These are phyloP conservation scores for Colletotrichum filicis DNA, from an alignment of 2,329 filamentous ascomycete species.

Conservation along the genomic window DNA sequence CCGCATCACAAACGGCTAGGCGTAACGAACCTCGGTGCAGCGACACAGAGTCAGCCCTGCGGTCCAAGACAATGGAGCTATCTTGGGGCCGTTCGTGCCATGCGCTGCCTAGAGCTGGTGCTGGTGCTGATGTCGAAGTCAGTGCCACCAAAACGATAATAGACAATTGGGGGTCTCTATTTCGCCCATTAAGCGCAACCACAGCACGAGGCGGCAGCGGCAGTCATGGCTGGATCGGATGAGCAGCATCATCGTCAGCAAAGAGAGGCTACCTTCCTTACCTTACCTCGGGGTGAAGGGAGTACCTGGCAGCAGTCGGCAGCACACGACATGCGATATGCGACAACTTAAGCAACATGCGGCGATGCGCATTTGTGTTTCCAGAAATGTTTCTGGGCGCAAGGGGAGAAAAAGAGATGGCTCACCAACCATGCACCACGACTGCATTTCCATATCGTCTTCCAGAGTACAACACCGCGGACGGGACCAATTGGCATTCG, in stretches of 20 bases:
- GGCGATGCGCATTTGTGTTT: conserved; percentile 11
- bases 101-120: neutral
- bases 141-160: conserved; percentile 33
- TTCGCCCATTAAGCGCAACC: conserved; percentile 22
- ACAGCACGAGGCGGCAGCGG: conserved; percentile 18
- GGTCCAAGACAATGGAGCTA: conserved; percentile 31
- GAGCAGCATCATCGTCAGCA: neutral
- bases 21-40: conserved; percentile 23
- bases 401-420: neutral
- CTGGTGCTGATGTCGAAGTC: conserved; percentile 18
- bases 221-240: neutral
- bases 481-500: conserved; percentile 10
- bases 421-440: conserved; percentile 12
- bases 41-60: conserved; percentile 31
- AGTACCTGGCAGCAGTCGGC: conserved; percentile 20
- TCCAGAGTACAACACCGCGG: neutral
- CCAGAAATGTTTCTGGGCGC: conserved; percentile 16
- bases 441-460: conserved; percentile 9
- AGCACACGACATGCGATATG: neutral
- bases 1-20: conserved; percentile 12
- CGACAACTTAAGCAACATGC: conserved; percentile 11
- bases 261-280: neutral
- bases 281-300: no score
- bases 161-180: conserved; percentile 24
- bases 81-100: conserved; percentile 21